Evolutionary conservation across 2,329 filamentous ascomycete species (phyloP), one percentile per base, ranked within the genome.

Genomic region (Cucurbitaria berberidis): DNA sequence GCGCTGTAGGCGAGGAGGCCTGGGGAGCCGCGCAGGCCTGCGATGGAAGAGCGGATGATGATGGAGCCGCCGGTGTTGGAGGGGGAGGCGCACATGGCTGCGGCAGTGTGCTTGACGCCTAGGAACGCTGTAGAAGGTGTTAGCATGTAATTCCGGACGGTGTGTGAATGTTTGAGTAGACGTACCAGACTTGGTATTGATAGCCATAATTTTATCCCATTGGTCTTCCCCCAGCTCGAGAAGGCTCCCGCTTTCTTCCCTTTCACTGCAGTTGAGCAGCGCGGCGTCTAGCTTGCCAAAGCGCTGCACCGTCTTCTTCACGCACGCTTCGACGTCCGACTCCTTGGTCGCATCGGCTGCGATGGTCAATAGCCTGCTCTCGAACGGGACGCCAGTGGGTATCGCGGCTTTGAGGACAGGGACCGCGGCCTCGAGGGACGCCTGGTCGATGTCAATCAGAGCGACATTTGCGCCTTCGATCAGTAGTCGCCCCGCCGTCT

Each of bases 151-250:
- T 34, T 15, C 15, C 39, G 8, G 21, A 40, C 24, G 16, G 26
- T 18, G 18, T n/a, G 19, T 6, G 16, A 6, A 8, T 3, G 8
- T 26, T 13, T 13, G 9, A 5, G 27, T 13, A 32, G 35, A 54
- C 65, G 35, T 57, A 76, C 74, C 72, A 21, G 74, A 76, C 56
- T 69, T 74, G 16, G 72, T 69, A 40, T 77, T 77, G 16, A 74
- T 65, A 10, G 59, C 53, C 68, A 77, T 76, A 16, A 76, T 64
- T 34, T 62, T 61, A 32, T 76, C 70, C 48, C 68, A 77, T 19
- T 70, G 66, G 29, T 74, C 70, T 39, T 68, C 72, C 10, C 59
- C 67, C 9, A 70, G 73, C 29, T 77, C 74, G n/a, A 76, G 64
- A 26, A 77, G 57, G 43, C 64, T 70, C 35, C 71, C 71, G 11